Base-by-base conservation (phyloP, 2,329 filamentous ascomycete genomes). In the Aspergillus spinulosporus region DNA sequence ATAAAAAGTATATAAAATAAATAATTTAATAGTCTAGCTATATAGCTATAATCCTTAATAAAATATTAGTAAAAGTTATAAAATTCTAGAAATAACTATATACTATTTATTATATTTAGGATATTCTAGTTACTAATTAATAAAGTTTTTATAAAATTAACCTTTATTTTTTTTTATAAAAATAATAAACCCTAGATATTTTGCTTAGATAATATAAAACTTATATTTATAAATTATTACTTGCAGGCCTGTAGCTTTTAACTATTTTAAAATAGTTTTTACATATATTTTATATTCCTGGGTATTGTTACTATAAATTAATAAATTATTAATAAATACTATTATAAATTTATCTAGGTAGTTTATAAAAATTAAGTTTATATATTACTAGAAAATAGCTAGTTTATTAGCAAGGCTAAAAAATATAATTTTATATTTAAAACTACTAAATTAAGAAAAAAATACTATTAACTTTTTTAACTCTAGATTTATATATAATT, bases 301-400 rank as follows among this genome's bases (percentile, higher is more conserved):
- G 7, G 49, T 29, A 29, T 47, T 37, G 2, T 57, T 32, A 8
- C 14, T 59, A 49, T 62, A 70, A 45, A 71, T 65, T 28, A 28
- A 4, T 5, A 28, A 28, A 4, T 28, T 28, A 28, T 28, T 28
- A 28, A 28, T 1, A 28, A 28, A 28, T 28, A 28, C 1, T 28
- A 28, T 4, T 28, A 28, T 28, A 28, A 26, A 28, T 28, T 5
- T 28, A 4, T 28, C 26, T 28, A 28, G 4, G 26, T 28, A 28
- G 26, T 28, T 4, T 28, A 28, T 5, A 28, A 28, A 28, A 28
- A 28, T 28, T 5, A 28, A 28, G 26, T 28, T 28, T 28, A 28
- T 28, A 28, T 28, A 28, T 28, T 28, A 28, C 26, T 28, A 28
- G 26, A 28, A 28, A 4, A 28, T 28, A 5, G 3, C 26, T 28